phyloP scores from a whole-genome alignment of 2,329 filamentous ascomycete genomes.

The Aureobasidium sp. region DNA sequence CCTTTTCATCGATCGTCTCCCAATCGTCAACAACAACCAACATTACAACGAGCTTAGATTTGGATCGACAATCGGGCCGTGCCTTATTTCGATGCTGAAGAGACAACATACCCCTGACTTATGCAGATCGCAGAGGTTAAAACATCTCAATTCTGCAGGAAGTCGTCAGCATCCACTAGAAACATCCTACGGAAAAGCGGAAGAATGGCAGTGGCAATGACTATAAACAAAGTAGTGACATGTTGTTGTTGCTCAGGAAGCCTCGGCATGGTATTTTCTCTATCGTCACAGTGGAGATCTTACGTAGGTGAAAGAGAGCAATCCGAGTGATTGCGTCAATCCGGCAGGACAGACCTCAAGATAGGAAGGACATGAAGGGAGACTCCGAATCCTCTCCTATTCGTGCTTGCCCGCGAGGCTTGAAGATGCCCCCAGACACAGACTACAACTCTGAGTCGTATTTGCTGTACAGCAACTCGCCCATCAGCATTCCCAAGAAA shows the following conservation, averaged over 20 bases:
- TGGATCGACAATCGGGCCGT: background rate
- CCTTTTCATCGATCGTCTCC: background rate
- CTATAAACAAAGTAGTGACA: background rate
- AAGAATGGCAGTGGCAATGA: background rate
- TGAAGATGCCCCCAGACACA: background rate
- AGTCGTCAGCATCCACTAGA: background rate
- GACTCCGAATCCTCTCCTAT: background rate
- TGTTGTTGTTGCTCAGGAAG: background rate
- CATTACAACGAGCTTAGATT: background rate
- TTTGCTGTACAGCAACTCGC: background rate
- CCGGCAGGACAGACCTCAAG: background rate
- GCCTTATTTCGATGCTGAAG: background rate
- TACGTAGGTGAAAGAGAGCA: background rate
- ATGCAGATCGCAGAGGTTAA: background rate
- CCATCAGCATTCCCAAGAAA: background rate
- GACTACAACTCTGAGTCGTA: conserved; percentile 1
- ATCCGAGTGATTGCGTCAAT: background rate
- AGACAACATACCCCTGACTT: background rate
- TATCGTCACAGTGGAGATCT: background rate
- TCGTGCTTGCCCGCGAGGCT: background rate
- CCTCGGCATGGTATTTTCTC: background rate
- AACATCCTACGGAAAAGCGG: background rate
- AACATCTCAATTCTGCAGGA: background rate
- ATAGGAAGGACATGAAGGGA: background rate
- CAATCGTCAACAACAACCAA: background rate